Conservation (phyloP, 352 stramenopile species). For the Phytopythium sindhum region DNA sequence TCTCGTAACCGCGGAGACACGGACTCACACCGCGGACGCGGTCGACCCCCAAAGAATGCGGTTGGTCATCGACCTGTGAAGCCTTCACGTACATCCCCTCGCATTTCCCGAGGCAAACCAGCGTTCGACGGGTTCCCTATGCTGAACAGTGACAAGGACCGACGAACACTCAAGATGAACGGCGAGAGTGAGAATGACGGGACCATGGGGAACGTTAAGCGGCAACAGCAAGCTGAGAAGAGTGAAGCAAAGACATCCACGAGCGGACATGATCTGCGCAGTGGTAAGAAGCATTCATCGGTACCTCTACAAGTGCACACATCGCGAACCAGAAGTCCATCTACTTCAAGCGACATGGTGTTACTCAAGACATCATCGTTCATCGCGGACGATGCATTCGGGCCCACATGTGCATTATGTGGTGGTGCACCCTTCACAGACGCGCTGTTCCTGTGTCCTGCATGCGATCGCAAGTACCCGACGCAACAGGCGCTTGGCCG, state of each 20-base stretch:
- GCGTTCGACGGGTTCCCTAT: neutral
- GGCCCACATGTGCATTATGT: slow-evolving; percentile 50
- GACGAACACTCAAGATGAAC: neutral
- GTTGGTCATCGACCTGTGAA: neutral
- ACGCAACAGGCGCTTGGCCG: slow-evolving; percentile 63
- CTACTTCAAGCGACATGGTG: slow-evolving; percentile 24
- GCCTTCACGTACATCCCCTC: neutral
- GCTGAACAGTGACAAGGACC: neutral
- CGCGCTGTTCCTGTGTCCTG: slow-evolving; percentile 59
- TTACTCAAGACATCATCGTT: slow-evolving; percentile 25
- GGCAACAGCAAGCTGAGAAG: neutral
- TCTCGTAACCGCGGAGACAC: neutral
- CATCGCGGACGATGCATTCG: slow-evolving; percentile 4
- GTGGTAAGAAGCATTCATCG: slow-evolving; percentile 8
- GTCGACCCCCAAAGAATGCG: neutral
- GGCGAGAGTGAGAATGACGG: slow-evolving; percentile 1
- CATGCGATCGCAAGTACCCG: slow-evolving; percentile 81
- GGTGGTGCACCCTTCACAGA: slow-evolving; percentile 41
- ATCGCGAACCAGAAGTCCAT: neutral
- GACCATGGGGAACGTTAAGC: neutral
- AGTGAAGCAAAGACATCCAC: too few species aligned
- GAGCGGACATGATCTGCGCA: neutral
- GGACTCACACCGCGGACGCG: neutral
- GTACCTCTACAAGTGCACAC: too few species aligned
- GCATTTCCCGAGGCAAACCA: neutral